These are phyloP conservation scores for Lentinula boryana DNA, from an alignment of 768 basidiomycete genomes.

Conservation along the genomic window DNA sequence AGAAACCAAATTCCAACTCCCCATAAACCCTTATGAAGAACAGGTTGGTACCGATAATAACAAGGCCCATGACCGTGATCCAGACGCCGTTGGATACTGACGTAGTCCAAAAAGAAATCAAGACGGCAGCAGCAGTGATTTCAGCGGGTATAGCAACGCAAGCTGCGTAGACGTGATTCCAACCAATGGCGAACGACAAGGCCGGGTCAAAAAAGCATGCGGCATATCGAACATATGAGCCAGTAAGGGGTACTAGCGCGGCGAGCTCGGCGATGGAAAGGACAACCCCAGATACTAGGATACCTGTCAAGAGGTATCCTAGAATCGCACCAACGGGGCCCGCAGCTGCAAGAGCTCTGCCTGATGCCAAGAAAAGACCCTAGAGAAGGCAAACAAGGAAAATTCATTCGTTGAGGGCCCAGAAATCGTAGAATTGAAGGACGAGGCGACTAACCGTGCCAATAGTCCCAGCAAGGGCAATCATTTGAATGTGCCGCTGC, in stretches of 20 bases:
- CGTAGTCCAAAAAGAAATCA: constrained; percentile 40
- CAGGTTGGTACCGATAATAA: constrained; percentile 21
- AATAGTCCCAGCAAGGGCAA: constrained; percentile 7
- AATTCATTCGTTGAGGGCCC: not conserved
- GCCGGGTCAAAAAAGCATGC: constrained; percentile 48
- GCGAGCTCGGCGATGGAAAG: constrained; percentile 34
- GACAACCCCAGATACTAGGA: constrained; percentile 24
- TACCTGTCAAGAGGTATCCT: constrained; percentile 39
- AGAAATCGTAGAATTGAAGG: not conserved
- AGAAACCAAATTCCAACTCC: constrained; percentile 52
- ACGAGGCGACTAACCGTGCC: not conserved
- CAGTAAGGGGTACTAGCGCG: constrained; percentile 24
- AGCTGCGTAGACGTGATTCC: constrained; percentile 40
- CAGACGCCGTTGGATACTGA: constrained; percentile 7
- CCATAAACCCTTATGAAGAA: constrained; percentile 42
- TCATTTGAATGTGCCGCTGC: constrained; percentile 7
- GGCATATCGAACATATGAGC: constrained; percentile 47
- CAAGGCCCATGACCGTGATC: constrained; percentile 3
- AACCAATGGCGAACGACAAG: constrained; percentile 37
- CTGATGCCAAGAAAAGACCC: constrained; percentile 52
- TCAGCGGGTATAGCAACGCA: constrained; percentile 42
- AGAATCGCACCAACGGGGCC: constrained; percentile 50
- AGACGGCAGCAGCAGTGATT: constrained; percentile 44
- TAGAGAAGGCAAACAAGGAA: not conserved
- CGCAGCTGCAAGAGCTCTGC: constrained; percentile 38